Evolutionary conservation across 2,329 filamentous ascomycete species (phyloP).

Genomic region (Acephala macrosclerotiorum): DNA sequence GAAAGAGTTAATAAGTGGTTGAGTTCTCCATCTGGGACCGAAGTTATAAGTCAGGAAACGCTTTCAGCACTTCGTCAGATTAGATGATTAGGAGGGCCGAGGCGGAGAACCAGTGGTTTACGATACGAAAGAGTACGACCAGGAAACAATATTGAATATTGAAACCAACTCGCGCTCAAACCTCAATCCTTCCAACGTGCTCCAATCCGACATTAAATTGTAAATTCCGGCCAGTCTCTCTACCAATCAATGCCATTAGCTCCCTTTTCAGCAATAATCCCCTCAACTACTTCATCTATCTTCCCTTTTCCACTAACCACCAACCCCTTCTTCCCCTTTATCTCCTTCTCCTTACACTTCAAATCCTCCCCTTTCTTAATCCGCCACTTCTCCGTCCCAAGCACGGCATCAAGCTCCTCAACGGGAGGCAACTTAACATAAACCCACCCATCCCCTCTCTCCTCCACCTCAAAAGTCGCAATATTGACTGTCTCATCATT

Average conservation of each 20-base stretch:
- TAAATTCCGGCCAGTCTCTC: background rate
- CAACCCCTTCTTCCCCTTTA: background rate
- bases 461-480: background rate
- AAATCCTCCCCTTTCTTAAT: conserved; percentile 6
- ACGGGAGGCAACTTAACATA: conserved; percentile 3
- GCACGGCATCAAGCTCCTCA: background rate
- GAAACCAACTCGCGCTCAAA: too few relatives aligned
- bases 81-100: too few relatives aligned
- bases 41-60: too few relatives aligned
- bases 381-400: conserved; percentile 6
- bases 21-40: too few relatives aligned
- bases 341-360: conserved; percentile 1
- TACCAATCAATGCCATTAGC: conserved; percentile 13
- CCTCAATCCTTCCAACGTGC: too few relatives aligned
- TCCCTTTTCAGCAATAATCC: background rate
- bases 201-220: too few relatives aligned
- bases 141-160: too few relatives aligned
- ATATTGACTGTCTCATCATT: conserved; percentile 1
- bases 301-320: conserved; percentile 6
- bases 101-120: too few relatives aligned
- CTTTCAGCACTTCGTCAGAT: too few relatives aligned
- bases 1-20: too few relatives aligned
- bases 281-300: background rate
- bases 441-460: background rate
- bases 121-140: too few relatives aligned